These are phyloP conservation scores for Nephromyces sp. DNA, from an alignment of 169 alveolate species.

Conservation along the genomic window DNA sequence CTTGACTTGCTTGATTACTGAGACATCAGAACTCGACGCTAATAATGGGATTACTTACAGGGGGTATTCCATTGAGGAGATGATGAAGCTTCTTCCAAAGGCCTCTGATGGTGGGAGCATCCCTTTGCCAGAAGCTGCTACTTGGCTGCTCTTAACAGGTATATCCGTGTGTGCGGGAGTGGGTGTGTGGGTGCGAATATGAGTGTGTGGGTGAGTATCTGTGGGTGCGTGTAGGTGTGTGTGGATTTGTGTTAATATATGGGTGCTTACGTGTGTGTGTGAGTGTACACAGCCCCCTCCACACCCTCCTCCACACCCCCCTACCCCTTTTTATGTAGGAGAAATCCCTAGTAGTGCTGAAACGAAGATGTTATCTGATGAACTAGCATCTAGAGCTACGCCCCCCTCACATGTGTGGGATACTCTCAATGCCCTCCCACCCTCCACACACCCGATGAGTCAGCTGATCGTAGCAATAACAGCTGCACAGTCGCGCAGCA, in stretches of 20 bases:
- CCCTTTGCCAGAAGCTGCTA: slow-evolving; percentile 83
- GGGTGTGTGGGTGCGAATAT: too few relatives aligned
- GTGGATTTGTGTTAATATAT: too few relatives aligned
- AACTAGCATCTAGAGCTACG: slow-evolving; percentile 54
- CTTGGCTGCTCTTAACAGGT: slow-evolving; percentile 86
- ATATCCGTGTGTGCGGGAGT: too few relatives aligned
- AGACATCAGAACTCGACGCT: slow-evolving; percentile 83
- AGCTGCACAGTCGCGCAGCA: slow-evolving; percentile 68
- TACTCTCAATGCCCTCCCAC: slow-evolving; percentile 66
- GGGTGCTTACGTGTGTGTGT: too few relatives aligned
- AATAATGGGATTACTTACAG: slow-evolving; percentile 77
- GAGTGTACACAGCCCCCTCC: too few relatives aligned
- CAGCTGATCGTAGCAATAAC: slow-evolving; percentile 75
- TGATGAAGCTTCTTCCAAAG: slow-evolving; percentile 62
- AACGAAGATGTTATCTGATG: slow-evolving; percentile 52
- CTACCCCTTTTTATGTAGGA: slow-evolving; percentile 28
- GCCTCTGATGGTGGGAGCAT: slow-evolving; percentile 54
- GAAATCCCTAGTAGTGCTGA: slow-evolving; percentile 71
- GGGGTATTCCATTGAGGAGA: slow-evolving; percentile 69
- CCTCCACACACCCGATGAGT: slow-evolving; percentile 86
- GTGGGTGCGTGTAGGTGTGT: too few relatives aligned
- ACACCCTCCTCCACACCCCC: too few relatives aligned
- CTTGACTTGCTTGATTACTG: slow-evolving; percentile 76
- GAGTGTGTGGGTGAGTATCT: too few relatives aligned
- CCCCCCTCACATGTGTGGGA: slow-evolving; percentile 63